A percentile compares a stretch with the other conserved stretches of the same genome.
These are phyloP conservation scores for Penicillium freii DNA, from an alignment of 2,329 filamentous ascomycete genomes.

Conservation along the genomic window DNA sequence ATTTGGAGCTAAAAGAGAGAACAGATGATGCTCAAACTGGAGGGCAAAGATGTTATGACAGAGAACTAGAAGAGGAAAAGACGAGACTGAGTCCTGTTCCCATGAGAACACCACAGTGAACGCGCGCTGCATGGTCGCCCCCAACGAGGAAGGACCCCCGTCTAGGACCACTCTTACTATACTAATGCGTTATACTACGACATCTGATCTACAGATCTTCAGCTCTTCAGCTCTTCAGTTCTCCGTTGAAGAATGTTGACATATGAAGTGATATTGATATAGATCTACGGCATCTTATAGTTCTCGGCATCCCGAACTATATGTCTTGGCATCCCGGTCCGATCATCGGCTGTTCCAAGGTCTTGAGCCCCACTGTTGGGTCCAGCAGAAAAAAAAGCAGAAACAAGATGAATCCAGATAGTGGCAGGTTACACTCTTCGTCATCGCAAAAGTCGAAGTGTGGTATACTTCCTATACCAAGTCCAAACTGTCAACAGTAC, in stretches of 20 bases:
- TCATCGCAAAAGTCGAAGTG: not conserved
- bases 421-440: not conserved
- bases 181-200: not conserved
- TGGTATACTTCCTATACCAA: not conserved
- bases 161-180: too few species aligned
- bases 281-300: not conserved
- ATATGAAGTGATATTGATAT: not conserved
- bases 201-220: too few species aligned
- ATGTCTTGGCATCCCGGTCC: slow-evolving; percentile 21
- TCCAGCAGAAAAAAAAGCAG: slow-evolving; percentile 2
- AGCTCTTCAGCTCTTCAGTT: too few species aligned
- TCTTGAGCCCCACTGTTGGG: slow-evolving; percentile 17
- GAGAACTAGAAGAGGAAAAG: not conserved
- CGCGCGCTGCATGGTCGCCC: not conserved
- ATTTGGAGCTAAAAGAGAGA: not conserved
- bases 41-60: too few species aligned
- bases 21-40: not conserved
- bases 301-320: slow-evolving; percentile 9
- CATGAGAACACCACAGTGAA: not conserved
- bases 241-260: not conserved
- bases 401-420: not conserved
- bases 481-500: not conserved
- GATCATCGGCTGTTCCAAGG: slow-evolving; percentile 19
- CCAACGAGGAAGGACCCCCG: not conserved
- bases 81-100: not conserved